A percentile compares a stretch with the other conserved stretches of the same genome.
Conservation (phyloP, 495 filamentous ascomycete genomes). For the Penicillium daleae region DNA sequence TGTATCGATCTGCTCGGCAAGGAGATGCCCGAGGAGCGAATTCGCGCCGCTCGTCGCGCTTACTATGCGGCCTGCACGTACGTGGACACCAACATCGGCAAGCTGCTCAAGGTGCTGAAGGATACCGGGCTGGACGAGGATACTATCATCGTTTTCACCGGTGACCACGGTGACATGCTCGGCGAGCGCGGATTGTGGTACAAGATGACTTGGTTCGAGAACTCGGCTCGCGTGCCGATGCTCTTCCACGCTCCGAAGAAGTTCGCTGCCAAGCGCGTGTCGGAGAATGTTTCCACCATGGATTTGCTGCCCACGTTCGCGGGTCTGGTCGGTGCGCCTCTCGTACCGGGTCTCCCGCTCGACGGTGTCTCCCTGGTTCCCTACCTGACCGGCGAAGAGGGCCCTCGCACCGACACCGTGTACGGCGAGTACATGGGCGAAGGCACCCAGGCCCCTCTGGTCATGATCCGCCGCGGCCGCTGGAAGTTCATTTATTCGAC, state of each 20-base stretch:
- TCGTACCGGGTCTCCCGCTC: constrained; percentile 67
- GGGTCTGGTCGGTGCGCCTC: constrained; percentile 70
- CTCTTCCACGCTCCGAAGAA: constrained; percentile 71
- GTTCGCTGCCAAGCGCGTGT: constrained; percentile 69
- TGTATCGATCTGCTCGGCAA: constrained; percentile 80
- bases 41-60: constrained; percentile 75
- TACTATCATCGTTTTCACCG: constrained; percentile 84
- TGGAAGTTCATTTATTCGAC: constrained; percentile 87
- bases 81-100: constrained; percentile 84
- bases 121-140: constrained; percentile 75
- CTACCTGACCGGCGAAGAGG: constrained; percentile 63
- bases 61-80: constrained; percentile 91
- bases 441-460: constrained; percentile 80
- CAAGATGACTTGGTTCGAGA: constrained; percentile 92
- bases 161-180: constrained; percentile 92
- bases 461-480: constrained; percentile 83
- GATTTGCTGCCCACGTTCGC: constrained; percentile 85
- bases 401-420: constrained; percentile 67
- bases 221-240: constrained; percentile 80
- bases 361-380: constrained; percentile 76
- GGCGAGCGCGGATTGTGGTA: constrained; percentile 91
- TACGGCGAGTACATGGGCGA: constrained; percentile 90
- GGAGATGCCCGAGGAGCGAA: constrained; percentile 75
- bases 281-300: constrained; percentile 79
- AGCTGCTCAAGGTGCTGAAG: constrained; percentile 71